Conservation (phyloP, 2,329 filamentous ascomycete genomes). For the Cucurbitaria berberidis region DNA sequence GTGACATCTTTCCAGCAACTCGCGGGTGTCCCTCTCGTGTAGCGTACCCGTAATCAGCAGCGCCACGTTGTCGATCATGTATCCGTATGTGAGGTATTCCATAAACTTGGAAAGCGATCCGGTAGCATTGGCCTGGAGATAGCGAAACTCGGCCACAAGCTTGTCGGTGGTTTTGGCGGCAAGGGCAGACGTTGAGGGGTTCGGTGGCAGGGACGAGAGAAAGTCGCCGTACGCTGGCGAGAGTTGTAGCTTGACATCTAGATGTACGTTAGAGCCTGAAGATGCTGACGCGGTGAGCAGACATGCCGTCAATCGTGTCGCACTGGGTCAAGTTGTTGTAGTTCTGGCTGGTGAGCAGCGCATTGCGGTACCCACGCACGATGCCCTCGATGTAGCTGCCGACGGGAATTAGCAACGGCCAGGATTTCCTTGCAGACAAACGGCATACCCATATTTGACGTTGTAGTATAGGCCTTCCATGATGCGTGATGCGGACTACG, state of each 20-base stretch:
- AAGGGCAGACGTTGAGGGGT: slow-evolving; percentile 93
- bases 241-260: slow-evolving; percentile 97
- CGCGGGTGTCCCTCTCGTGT: slow-evolving; percentile 94
- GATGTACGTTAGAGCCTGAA: slow-evolving; percentile 8
- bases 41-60: slow-evolving; percentile 97
- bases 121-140: slow-evolving; percentile 90
- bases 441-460: slow-evolving; percentile 82
- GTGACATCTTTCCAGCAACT: slow-evolving; percentile 93
- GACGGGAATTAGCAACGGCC: slow-evolving; percentile 19
- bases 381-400: slow-evolving; percentile 93
- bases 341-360: slow-evolving; percentile 85
- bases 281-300: not conserved
- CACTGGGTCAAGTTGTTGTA: slow-evolving; percentile 97
- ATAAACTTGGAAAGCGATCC: slow-evolving; percentile 93
- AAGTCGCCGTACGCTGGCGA: slow-evolving; percentile 97
- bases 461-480: slow-evolving; percentile 98
- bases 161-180: slow-evolving; percentile 97
- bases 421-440: not conserved
- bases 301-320: slow-evolving; percentile 91
- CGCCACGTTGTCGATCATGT: slow-evolving; percentile 99
- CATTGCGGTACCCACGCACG: slow-evolving; percentile 94
- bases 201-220: slow-evolving; percentile 89
- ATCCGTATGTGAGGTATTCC: slow-evolving; percentile 97
- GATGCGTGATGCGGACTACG: slow-evolving; percentile 32
- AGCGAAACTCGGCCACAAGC: slow-evolving; percentile 95